phyloP scores from a whole-genome alignment of 1,284 basidiomycete species.

The Phellinidium pouzarii region DNA sequence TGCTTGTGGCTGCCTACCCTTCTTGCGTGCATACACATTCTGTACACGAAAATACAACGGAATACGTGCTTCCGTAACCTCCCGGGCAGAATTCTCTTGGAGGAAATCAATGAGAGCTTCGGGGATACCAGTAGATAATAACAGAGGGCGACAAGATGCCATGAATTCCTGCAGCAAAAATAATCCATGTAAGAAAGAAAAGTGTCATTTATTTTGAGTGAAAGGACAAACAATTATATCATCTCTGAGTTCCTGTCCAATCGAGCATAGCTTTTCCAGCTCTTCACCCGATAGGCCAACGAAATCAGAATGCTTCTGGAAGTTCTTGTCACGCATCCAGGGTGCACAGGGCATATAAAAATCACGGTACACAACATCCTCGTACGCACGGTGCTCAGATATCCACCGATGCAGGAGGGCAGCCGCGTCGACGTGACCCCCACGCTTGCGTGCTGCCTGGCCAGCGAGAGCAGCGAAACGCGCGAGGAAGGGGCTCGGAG shows the following conservation, averaged over 20 bases:
- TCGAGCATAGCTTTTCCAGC: slow-evolving; percentile 18
- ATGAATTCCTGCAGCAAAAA: slow-evolving; percentile 46
- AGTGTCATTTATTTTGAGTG: slow-evolving; percentile 11
- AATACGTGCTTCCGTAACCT: slow-evolving; percentile 42
- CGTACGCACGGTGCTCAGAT: slow-evolving; percentile 42
- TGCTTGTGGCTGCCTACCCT: slow-evolving; percentile 22
- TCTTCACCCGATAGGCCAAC: slow-evolving; percentile 28
- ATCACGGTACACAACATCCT: slow-evolving; percentile 47
- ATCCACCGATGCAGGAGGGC: slow-evolving; percentile 49
- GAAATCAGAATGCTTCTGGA: slow-evolving; percentile 25
- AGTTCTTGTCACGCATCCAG: slow-evolving; percentile 29
- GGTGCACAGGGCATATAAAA: slow-evolving; percentile 54
- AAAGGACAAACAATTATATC: slow-evolving; percentile 30
- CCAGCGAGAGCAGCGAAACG: slow-evolving; percentile 51
- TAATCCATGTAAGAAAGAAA: not conserved
- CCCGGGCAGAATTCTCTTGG: slow-evolving; percentile 40
- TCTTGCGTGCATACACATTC: slow-evolving; percentile 54
- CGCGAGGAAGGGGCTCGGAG: slow-evolving; percentile 42
- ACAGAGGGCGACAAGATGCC: slow-evolving; percentile 54
- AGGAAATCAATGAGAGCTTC: slow-evolving; percentile 46
- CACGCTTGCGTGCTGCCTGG: slow-evolving; percentile 44
- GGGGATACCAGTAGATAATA: slow-evolving; percentile 54
- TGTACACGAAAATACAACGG: slow-evolving; percentile 49
- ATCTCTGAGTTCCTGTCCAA: slow-evolving; percentile 32
- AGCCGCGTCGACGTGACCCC: slow-evolving; percentile 58